Percentiles rank a stretch among this genome's conserved stretches.
phyloP scores from a whole-genome alignment of 2,329 filamentous ascomycete species.

The Cercospora nicotianae region DNA sequence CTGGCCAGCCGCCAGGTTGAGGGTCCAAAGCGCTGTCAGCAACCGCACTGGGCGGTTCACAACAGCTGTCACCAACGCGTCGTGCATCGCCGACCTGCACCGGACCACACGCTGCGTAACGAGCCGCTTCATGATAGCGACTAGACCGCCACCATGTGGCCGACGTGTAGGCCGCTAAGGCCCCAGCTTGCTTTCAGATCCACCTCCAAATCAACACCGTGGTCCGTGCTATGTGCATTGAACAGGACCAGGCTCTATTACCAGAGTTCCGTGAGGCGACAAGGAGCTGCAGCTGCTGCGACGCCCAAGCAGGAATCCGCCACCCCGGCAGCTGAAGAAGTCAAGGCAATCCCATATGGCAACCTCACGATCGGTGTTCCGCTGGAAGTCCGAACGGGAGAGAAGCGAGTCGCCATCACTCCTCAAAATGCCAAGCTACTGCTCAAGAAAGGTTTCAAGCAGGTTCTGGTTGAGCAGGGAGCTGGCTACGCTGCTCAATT shows the following conservation, averaged over 20 bases:
- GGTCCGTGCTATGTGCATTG: constrained; percentile 15
- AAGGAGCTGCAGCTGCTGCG: constrained; percentile 26
- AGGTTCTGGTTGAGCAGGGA: constrained; percentile 75
- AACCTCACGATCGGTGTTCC: constrained; percentile 76
- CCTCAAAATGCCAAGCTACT: constrained; percentile 79
- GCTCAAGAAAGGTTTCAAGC: constrained; percentile 79
- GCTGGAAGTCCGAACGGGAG: constrained; percentile 72
- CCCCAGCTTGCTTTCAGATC: constrained; percentile 21
- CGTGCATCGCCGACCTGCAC: constrained; percentile 1
- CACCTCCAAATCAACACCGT: constrained; percentile 11
- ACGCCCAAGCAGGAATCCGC: constrained; percentile 16
- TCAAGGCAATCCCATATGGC: constrained; percentile 59
- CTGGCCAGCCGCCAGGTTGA: background rate
- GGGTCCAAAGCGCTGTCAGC: background rate
- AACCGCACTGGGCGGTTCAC: background rate
- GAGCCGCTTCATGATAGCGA: constrained; percentile 27
- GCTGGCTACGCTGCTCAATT: constrained; percentile 79
- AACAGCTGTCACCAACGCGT: constrained; percentile 1
- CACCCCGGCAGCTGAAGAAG: constrained; percentile 18
- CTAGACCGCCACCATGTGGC: constrained; percentile 34
- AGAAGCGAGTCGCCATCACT: constrained; percentile 80
- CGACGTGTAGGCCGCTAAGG: constrained; percentile 33
- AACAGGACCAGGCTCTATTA: constrained; percentile 27
- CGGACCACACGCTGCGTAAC: background rate
- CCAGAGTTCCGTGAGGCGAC: constrained; percentile 20